Percentiles rank a stretch among this genome's conserved stretches.
These are phyloP conservation scores for Hypseocharis bilobata DNA, from an alignment of 441 rosid genomes.

Conservation along the genomic window DNA sequence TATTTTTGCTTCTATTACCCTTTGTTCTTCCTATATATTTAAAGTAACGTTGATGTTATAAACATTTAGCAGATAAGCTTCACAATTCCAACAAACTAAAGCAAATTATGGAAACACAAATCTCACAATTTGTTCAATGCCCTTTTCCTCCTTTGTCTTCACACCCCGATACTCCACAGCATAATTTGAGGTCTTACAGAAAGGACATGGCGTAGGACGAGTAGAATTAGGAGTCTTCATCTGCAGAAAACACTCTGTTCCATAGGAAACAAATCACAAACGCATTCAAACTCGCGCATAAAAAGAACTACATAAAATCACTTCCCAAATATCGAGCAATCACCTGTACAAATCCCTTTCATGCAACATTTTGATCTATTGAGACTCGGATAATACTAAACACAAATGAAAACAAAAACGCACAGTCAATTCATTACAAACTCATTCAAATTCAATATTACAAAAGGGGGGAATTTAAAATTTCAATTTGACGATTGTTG, in stretches of 20 bases:
- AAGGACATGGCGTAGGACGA: conserved; percentile 94
- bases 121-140: conserved; percentile 86
- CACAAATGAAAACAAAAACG: conserved; percentile 19
- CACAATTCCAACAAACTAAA: neutral
- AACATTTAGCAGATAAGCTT: neutral
- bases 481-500: neutral
- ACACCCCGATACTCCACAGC: conserved; percentile 92
- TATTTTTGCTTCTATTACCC: conserved; percentile 89
- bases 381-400: conserved; percentile 86
- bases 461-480: neutral
- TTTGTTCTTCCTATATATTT: conserved; percentile 77
- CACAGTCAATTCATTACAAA: conserved; percentile 6
- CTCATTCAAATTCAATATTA: too few species aligned
- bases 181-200: conserved; percentile 88
- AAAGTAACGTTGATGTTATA: neutral
- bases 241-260: conserved; percentile 90
- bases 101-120: conserved; percentile 6
- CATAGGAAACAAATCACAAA: conserved; percentile 25
- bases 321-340: conserved; percentile 10
- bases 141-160: conserved; percentile 88
- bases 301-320: conserved; percentile 7
- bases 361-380: conserved; percentile 89
- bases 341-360: conserved; percentile 98
- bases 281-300: conserved; percentile 10
- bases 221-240: conserved; percentile 93